Evolutionary conservation across 257 asterid species (phyloP).

Genomic region (Marsdenia floribunda): DNA sequence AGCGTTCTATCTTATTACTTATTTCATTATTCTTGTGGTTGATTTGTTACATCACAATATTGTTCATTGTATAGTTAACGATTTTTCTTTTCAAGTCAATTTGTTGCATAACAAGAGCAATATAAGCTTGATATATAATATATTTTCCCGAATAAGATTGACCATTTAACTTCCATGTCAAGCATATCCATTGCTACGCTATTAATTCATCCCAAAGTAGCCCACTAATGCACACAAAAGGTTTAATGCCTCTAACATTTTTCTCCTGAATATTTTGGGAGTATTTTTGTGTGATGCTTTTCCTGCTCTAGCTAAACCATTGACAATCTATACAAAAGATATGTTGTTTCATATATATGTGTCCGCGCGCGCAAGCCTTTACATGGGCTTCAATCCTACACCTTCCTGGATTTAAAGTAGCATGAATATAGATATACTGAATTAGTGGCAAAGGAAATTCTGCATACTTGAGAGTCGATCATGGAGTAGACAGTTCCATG

Average conservation of each 20-base stretch:
- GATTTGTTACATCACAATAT: too few species aligned
- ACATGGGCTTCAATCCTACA: not conserved
- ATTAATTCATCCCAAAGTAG: too few species aligned
- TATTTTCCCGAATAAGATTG: too few species aligned
- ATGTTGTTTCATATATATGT: not conserved
- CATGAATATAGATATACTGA: not conserved
- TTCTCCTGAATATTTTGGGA: not conserved
- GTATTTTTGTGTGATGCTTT: too few species aligned
- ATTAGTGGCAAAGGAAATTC: not conserved
- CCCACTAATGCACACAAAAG: not conserved
- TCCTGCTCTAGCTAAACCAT: not conserved
- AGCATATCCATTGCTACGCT: not conserved
- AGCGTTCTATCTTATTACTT: too few species aligned
- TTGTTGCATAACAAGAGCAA: too few species aligned
- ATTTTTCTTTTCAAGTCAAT: too few species aligned
- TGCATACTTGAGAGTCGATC: not conserved
- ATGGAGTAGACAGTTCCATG: conserved; percentile 3
- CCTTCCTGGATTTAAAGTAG: not conserved
- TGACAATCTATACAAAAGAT: not conserved
- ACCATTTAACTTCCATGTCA: too few species aligned
- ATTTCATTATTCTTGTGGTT: too few species aligned
- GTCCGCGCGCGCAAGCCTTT: not conserved
- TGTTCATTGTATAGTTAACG: too few species aligned
- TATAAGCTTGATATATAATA: too few species aligned
- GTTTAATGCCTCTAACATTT: not conserved